Conservation (phyloP, 2,329 filamentous ascomycete species). For the Raffaelea ambrosiae region DNA sequence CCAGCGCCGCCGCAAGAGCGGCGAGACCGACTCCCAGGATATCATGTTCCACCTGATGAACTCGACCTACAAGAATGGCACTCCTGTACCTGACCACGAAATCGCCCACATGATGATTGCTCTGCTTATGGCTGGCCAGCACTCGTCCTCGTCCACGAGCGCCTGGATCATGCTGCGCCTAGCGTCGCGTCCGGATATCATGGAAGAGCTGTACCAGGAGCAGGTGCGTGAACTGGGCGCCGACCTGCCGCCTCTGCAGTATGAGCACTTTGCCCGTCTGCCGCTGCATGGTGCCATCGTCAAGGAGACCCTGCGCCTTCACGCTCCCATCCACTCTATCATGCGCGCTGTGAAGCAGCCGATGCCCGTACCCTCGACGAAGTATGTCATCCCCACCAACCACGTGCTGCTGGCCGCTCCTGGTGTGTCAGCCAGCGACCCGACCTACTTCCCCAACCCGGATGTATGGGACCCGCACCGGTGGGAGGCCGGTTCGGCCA, state of each 20-base stretch:
- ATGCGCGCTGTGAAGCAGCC: slow-evolving; percentile 86
- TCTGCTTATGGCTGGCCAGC: slow-evolving; percentile 75
- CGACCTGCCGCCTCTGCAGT: slow-evolving; percentile 65
- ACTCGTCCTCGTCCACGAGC: slow-evolving; percentile 69
- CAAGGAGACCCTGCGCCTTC: slow-evolving; percentile 84
- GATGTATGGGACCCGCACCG: slow-evolving; percentile 82
- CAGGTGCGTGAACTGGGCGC: slow-evolving; percentile 66
- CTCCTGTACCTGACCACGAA: slow-evolving; percentile 60
- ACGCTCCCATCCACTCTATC: slow-evolving; percentile 92
- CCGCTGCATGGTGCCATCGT: slow-evolving; percentile 77
- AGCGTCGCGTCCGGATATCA: slow-evolving; percentile 59
- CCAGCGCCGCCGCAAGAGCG: slow-evolving; percentile 45
- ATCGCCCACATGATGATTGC: slow-evolving; percentile 84
- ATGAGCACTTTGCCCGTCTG: slow-evolving; percentile 70
- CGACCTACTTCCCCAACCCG: slow-evolving; percentile 73
- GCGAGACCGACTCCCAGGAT: slow-evolving; percentile 43
- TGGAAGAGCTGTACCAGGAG: slow-evolving; percentile 67
- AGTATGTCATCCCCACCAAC: slow-evolving; percentile 70
- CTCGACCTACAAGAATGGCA: slow-evolving; percentile 67
- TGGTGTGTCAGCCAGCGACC: slow-evolving; percentile 66
- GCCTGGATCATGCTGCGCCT: slow-evolving; percentile 71
- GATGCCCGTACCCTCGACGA: slow-evolving; percentile 74
- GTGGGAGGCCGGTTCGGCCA: slow-evolving; percentile 63
- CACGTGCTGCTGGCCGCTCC: slow-evolving; percentile 81
- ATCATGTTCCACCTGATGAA: slow-evolving; percentile 78